A percentile compares a stretch with the other conserved stretches of the same genome.
These are phyloP conservation scores for Stygiomarasmius scandens DNA, from an alignment of 1,284 basidiomycete species.

Conservation along the genomic window DNA sequence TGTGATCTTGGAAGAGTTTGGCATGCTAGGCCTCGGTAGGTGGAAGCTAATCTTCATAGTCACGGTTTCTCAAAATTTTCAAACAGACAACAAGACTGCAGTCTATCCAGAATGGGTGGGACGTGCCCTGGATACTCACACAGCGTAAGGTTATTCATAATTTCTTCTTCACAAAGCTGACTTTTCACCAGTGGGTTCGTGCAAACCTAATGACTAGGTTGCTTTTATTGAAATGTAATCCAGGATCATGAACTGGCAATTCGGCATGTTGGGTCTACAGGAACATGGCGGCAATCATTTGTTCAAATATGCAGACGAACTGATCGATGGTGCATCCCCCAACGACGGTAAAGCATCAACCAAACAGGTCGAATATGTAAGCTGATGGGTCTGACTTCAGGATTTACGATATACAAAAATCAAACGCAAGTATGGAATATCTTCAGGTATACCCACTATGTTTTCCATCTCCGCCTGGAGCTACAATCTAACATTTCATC, in stretches of 20 bases:
- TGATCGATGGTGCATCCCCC: constrained; percentile 55
- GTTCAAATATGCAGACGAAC: constrained; percentile 56
- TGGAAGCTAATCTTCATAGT: no score
- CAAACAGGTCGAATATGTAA: not conserved
- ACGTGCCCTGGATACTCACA: constrained; percentile 48
- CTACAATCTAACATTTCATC: constrained; percentile 3
- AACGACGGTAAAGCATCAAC: constrained; percentile 47
- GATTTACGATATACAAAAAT: constrained; percentile 52
- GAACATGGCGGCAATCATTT: constrained; percentile 54
- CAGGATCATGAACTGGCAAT: constrained; percentile 65
- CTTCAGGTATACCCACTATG: constrained; percentile 43
- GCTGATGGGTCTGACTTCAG: constrained; percentile 22
- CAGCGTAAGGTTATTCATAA: constrained; percentile 43
- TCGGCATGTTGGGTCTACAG: constrained; percentile 49
- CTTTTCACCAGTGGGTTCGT: not conserved
- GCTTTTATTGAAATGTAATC: not conserved
- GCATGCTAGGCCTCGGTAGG: constrained; percentile 45
- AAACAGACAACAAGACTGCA: constrained; percentile 54
- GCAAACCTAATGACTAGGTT: not conserved
- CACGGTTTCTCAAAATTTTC: no score
- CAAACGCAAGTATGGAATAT: constrained; percentile 54
- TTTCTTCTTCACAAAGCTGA: not conserved
- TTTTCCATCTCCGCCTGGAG: not conserved
- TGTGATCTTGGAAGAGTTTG: constrained; percentile 58
- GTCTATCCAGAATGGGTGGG: constrained; percentile 57